Evolutionary conservation across 805 yeast species (phyloP).

Genomic region (Hanseniaspora nectarophila): DNA sequence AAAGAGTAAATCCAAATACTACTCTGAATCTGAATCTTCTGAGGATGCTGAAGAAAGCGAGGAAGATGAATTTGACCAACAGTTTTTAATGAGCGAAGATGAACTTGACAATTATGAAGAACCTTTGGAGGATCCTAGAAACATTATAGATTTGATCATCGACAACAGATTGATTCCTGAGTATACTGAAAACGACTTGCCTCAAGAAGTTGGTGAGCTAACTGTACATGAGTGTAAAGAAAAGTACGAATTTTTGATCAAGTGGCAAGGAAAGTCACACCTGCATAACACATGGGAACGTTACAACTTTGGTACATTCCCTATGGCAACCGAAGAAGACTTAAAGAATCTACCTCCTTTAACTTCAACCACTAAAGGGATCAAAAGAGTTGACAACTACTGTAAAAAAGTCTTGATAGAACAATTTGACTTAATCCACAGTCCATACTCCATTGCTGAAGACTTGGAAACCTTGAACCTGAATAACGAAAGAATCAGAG

Average conservation of each 20-base stretch:
- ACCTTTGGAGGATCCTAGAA: slow-evolving; percentile 8
- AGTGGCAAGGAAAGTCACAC: slow-evolving; percentile 83
- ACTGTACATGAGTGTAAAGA: slow-evolving; percentile 42
- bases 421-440: slow-evolving; percentile 66
- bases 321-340: slow-evolving; percentile 17
- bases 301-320: slow-evolving; percentile 29
- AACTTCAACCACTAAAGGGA: slow-evolving; percentile 44
- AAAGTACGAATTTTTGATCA: slow-evolving; percentile 52
- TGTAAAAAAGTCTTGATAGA: slow-evolving; percentile 61
- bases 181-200: slow-evolving; percentile 26
- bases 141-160: slow-evolving; percentile 1
- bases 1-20: not conserved
- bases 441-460: slow-evolving; percentile 74
- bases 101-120: slow-evolving; percentile 22
- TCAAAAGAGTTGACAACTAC: slow-evolving; percentile 80
- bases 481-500: slow-evolving; percentile 73
- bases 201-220: slow-evolving; percentile 22
- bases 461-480: slow-evolving; percentile 89
- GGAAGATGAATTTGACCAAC: slow-evolving; percentile 21
- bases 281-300: slow-evolving; percentile 91
- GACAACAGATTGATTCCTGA: slow-evolving; percentile 18
- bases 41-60: slow-evolving; percentile 22
- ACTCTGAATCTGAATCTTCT: slow-evolving; percentile 24
- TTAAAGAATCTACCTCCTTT: slow-evolving; percentile 9
- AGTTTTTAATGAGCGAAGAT: slow-evolving; percentile 16